phyloP scores from a whole-genome alignment of 176 grass and related monocot species.

The Zoysia japonica region DNA sequence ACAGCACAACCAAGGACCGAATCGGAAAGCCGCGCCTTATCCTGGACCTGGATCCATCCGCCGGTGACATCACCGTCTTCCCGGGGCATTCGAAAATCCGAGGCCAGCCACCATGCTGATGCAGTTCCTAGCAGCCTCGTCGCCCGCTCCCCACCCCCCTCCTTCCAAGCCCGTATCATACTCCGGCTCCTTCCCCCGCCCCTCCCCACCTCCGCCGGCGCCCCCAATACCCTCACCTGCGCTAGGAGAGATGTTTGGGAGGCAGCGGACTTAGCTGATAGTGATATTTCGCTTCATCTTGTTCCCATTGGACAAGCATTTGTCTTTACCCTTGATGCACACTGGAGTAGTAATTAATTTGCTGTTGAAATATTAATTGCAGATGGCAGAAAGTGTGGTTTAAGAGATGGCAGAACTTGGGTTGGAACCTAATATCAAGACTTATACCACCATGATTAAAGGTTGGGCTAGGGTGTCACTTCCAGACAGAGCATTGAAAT shows the following conservation, averaged over 20 bases:
- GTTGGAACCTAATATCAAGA: constrained; percentile 92
- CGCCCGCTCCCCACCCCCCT: constrained; percentile 23
- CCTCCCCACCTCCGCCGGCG: constrained; percentile 33
- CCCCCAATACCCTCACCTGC: constrained; percentile 7
- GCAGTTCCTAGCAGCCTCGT: constrained; percentile 50
- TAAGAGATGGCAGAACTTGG: constrained; percentile 78
- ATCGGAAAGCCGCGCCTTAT: not conserved
- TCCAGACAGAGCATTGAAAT: constrained; percentile 83
- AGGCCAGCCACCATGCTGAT: constrained; percentile 11
- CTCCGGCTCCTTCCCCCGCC: constrained; percentile 42
- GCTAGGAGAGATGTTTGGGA: constrained; percentile 98
- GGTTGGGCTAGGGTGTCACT: constrained; percentile 78
- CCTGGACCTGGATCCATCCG: too few relatives aligned
- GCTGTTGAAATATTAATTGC: constrained; percentile 35
- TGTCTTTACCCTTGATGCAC: constrained; percentile 24
- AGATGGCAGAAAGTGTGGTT: constrained; percentile 78
- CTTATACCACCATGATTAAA: constrained; percentile 96
- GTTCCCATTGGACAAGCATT: constrained; percentile 20
- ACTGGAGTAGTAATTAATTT: not conserved
- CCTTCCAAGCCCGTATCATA: constrained; percentile 38
- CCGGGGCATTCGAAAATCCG: constrained; percentile 29
- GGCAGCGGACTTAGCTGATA: constrained; percentile 66
- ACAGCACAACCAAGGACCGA: not conserved
- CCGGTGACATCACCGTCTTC: too few relatives aligned
- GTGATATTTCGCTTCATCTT: constrained; percentile 21